Conservation (phyloP, 2,329 filamentous ascomycete species). For the Tothia fuscella region DNA sequence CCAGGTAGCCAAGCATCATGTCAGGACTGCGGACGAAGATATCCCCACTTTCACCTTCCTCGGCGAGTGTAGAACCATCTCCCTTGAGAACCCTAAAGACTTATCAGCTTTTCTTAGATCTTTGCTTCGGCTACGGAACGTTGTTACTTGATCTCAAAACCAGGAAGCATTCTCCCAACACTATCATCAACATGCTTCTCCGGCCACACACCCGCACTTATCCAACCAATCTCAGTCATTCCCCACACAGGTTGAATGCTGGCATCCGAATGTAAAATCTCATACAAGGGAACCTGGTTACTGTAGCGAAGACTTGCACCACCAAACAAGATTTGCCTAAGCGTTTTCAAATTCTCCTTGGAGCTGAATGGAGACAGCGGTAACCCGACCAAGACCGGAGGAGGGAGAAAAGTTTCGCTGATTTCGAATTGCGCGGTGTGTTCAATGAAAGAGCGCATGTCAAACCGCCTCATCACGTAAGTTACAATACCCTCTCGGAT, state of each 20-base stretch:
- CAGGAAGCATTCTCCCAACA: slow-evolving; percentile 15
- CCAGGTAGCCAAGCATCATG: slow-evolving; percentile 11
- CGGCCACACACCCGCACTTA: slow-evolving; percentile 21
- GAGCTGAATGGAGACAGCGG: slow-evolving; percentile 21
- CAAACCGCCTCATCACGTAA: slow-evolving; percentile 12
- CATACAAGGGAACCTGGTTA: slow-evolving; percentile 35
- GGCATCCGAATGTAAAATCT: slow-evolving; percentile 28
- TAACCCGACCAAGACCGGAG: slow-evolving; percentile 20
- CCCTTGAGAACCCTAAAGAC: too few species aligned
- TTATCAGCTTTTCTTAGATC: too few species aligned
- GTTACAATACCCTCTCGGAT: slow-evolving; percentile 9
- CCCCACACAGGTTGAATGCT: slow-evolving; percentile 36
- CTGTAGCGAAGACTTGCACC: slow-evolving; percentile 40
- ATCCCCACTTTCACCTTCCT: slow-evolving; percentile 7
- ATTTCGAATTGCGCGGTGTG: slow-evolving; percentile 26
- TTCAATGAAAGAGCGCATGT: slow-evolving; percentile 4
- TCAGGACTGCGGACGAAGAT: slow-evolving; percentile 7
- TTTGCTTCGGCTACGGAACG: background rate
- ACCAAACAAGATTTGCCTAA: slow-evolving; percentile 27
- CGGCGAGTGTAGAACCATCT: too few species aligned
- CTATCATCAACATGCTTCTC: slow-evolving; percentile 14
- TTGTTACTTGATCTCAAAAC: slow-evolving; percentile 13
- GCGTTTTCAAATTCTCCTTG: slow-evolving; percentile 31
- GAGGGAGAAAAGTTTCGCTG: slow-evolving; percentile 40
- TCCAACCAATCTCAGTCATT: slow-evolving; percentile 18